Conservation (phyloP, 257 asterid genomes). For the Nemophila menziesii region DNA sequence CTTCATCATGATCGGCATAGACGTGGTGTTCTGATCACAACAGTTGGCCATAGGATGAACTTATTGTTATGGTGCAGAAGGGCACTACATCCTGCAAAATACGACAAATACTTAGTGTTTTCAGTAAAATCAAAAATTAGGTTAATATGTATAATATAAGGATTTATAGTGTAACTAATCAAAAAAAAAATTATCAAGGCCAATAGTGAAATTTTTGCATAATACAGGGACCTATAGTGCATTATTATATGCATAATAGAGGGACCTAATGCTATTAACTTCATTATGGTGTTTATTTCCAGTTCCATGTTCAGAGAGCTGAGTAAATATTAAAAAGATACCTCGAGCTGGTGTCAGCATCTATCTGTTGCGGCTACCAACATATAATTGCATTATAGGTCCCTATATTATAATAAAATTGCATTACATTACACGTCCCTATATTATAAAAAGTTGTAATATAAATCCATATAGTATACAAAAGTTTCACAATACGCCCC, state of each 20-base stretch:
- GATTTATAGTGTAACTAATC: too few species aligned
- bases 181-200: too few species aligned
- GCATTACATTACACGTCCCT: too few species aligned
- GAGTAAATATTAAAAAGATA: slow-evolving; percentile 53
- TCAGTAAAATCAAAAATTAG: neutral
- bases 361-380: neutral
- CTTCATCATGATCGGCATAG: slow-evolving; percentile 85
- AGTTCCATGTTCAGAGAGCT: slow-evolving; percentile 58
- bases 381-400: neutral
- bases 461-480: too few species aligned
- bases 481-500: neutral
- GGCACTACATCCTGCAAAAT: slow-evolving; percentile 16
- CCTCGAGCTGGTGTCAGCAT: slow-evolving; percentile 49
- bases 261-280: neutral
- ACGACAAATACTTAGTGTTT: neutral
- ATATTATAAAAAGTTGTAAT: too few species aligned
- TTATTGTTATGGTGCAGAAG: slow-evolving; percentile 79
- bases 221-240: too few species aligned
- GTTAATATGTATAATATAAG: too few species aligned
- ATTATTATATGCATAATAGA: neutral
- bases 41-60: slow-evolving; percentile 60
- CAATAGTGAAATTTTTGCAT: too few species aligned
- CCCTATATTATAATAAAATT: too few species aligned
- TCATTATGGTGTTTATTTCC: slow-evolving; percentile 4
- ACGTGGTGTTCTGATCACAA: slow-evolving; percentile 82